Base-by-base conservation (phyloP, 345 rosid species). In the Lepidium africanum region DNA sequence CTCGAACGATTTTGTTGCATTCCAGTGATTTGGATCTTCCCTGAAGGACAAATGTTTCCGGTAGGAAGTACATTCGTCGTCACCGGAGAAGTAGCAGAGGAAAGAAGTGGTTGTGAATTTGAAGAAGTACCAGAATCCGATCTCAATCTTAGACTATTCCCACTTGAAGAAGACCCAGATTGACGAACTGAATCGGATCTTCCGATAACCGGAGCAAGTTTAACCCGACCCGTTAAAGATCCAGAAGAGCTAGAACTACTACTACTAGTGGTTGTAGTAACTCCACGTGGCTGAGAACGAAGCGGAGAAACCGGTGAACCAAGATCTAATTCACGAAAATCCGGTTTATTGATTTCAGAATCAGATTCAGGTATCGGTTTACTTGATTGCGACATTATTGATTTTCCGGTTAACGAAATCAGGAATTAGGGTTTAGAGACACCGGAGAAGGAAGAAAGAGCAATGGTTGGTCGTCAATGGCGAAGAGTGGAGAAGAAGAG, bases 261-360 rank as follows among this genome's bases (percentile, higher is more conserved):
- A 48, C 90, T 83, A n/a, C 88, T 82, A 3, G 91, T 63, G 0
- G 85, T 71, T 1, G 84, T 65, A 3, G 81, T 75, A 48, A 71
- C 70, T 17, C 77, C 83, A 65, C 73, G 78, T 46, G 69, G 79
- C 6, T 90, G 86, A 38, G 90, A 71, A 25, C 96, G 83, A 37
- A 91, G 87, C 19, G 99, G 95, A 39, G 99, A 94, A 59, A 91
- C 93, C 15, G 99, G 99, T 0, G 99, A 94, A 21, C 97, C 97
- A 39, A 94, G 85, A 91, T 94, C 90, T 76, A 91, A 80, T 47
- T 94, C 93, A 6, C 99, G 96, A 71, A 85, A 94, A 79, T 94
- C 99, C 3, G 97, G 99, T 82, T 91, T 94, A 79, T 94, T 89
- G 43, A 72, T 68, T 15, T 94, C 92, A 51, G 81, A 71, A 77